A percentile compares a stretch with the other conserved stretches of the same genome.
phyloP scores from a whole-genome alignment of 768 basidiomycete genomes.

The Amanita fuliginea region DNA sequence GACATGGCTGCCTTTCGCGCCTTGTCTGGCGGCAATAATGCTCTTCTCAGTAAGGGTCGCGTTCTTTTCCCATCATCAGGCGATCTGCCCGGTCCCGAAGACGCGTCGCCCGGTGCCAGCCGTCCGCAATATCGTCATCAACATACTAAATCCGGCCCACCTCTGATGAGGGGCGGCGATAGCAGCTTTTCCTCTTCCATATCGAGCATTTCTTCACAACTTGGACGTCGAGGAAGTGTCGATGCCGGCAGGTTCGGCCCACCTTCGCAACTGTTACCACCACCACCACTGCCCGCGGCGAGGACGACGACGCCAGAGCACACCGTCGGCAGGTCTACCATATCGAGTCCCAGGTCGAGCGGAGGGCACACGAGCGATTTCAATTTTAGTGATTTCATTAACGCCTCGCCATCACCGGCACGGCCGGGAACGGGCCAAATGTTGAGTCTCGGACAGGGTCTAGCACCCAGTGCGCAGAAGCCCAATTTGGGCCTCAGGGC shows the following conservation, averaged over 20 bases:
- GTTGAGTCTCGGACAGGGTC: constrained; percentile 2
- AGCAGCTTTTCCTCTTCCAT: constrained; percentile 28
- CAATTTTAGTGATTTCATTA: constrained; percentile 63
- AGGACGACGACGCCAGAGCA: constrained; percentile 1
- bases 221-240: constrained; percentile 9
- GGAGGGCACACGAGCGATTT: constrained; percentile 29
- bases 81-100: constrained; percentile 4
- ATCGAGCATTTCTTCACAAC: constrained; percentile 24
- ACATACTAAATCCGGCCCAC: constrained; percentile 3
- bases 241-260: neutral
- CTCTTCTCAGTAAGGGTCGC: constrained; percentile 50
- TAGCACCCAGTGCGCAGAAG: constrained; percentile 21
- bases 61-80: constrained; percentile 50
- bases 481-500: constrained; percentile 41
- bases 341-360: constrained; percentile 22
- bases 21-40: constrained; percentile 35
- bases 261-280: constrained; percentile 20
- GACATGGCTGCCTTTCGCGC: constrained; percentile 48
- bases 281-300: constrained; percentile 17
- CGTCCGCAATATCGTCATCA: constrained; percentile 6
- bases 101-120: constrained; percentile 8
- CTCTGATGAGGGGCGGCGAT: constrained; percentile 19
- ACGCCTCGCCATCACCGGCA: constrained; percentile 58
- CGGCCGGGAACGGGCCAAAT: constrained; percentile 13
- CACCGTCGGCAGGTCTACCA: constrained; percentile 12